phyloP scores from a whole-genome alignment of 768 basidiomycete genomes.

The Boletus subcaerulescens region DNA sequence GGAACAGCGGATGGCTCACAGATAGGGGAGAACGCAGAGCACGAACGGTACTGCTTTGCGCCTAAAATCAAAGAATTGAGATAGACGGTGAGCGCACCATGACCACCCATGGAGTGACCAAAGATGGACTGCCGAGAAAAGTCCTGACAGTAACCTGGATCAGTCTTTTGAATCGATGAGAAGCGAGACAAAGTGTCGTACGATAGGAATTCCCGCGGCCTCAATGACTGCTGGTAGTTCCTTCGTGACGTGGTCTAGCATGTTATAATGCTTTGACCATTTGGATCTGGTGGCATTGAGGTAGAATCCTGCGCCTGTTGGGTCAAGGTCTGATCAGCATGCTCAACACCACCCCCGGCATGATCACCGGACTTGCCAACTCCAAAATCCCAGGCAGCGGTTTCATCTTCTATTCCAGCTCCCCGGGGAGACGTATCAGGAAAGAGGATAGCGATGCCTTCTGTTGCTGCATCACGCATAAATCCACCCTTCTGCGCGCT shows the following conservation, averaged over 20 bases:
- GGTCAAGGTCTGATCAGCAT: neutral
- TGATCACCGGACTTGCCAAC: slow-evolving; percentile 47
- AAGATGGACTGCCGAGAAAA: slow-evolving; percentile 81
- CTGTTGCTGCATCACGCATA: slow-evolving; percentile 76
- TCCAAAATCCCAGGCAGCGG: slow-evolving; percentile 86
- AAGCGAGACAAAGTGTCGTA: slow-evolving; percentile 36
- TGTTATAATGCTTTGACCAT: slow-evolving; percentile 77
- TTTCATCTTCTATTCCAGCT: slow-evolving; percentile 80
- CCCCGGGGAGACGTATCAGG: slow-evolving; percentile 96
- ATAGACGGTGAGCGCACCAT: slow-evolving; percentile 91
- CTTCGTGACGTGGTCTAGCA: slow-evolving; percentile 79
- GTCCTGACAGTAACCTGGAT: slow-evolving; percentile 51
- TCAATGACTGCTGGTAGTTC: slow-evolving; percentile 83
- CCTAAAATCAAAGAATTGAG: slow-evolving; percentile 57
- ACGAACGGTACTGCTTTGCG: slow-evolving; percentile 73
- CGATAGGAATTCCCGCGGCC: slow-evolving; percentile 72
- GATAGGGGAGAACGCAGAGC: slow-evolving; percentile 85
- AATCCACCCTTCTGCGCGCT: slow-evolving; percentile 95
- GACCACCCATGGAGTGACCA: slow-evolving; percentile 98
- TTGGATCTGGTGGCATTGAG: slow-evolving; percentile 81
- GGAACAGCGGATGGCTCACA: slow-evolving; percentile 82
- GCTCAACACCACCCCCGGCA: neutral
- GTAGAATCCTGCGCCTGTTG: slow-evolving; percentile 85
- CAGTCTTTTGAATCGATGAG: neutral
- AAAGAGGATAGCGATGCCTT: slow-evolving; percentile 85